Evolutionary conservation across 2,329 filamentous ascomycete genomes (phyloP).

Genomic region (Metarhizium album): DNA sequence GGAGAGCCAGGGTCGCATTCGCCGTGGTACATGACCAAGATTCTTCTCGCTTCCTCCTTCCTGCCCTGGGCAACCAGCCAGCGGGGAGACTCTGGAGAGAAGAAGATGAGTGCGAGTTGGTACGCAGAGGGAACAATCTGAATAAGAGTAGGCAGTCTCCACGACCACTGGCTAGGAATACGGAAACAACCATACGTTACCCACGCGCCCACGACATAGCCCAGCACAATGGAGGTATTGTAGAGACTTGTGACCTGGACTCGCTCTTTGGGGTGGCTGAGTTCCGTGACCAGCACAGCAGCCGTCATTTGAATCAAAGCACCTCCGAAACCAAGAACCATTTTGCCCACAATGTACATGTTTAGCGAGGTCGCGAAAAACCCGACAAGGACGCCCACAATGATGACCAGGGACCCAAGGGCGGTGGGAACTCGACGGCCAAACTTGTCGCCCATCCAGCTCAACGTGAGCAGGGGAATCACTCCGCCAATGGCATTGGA

Average conservation of each 20-base stretch:
- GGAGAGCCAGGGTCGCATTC: conserved; percentile 32
- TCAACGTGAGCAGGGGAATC: conserved; percentile 23
- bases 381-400: conserved; percentile 24
- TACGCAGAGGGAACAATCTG: conserved; percentile 36
- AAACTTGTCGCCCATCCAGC: conserved; percentile 24
- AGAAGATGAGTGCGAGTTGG: conserved; percentile 33
- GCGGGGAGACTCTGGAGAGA: conserved; percentile 49
- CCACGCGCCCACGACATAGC: conserved; percentile 27
- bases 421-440: conserved; percentile 25
- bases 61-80: conserved; percentile 44
- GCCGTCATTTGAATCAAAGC: conserved; percentile 31
- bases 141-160: conserved; percentile 41
- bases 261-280: conserved; percentile 30
- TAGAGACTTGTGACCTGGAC: conserved; percentile 27
- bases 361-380: conserved; percentile 23
- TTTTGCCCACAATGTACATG: conserved; percentile 28
- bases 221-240: conserved; percentile 29
- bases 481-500: conserved; percentile 29
- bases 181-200: conserved; percentile 22
- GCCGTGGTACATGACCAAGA: conserved; percentile 42
- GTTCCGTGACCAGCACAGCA: conserved; percentile 31
- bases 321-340: conserved; percentile 25
- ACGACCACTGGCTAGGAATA: conserved; percentile 29
- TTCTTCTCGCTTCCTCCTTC: conserved; percentile 35
- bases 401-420: conserved; percentile 28